Percentiles rank a stretch among this genome's conserved stretches.
phyloP scores from a whole-genome alignment of 352 stramenopile genomes.

The Globisporangium radiosum region DNA sequence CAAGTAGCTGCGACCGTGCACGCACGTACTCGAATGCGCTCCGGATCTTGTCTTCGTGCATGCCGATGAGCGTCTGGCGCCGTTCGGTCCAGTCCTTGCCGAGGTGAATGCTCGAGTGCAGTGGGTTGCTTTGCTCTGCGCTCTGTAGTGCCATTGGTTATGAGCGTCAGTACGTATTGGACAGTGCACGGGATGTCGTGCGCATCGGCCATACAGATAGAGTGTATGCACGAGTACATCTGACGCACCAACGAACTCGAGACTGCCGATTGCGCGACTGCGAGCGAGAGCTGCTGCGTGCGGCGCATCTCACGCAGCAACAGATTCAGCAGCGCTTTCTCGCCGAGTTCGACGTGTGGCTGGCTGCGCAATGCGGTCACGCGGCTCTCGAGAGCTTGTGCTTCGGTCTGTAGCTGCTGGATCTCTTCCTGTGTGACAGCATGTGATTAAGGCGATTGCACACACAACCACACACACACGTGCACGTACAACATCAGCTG shows the following conservation, averaged over 20 bases:
- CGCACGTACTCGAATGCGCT: slow-evolving; percentile 30
- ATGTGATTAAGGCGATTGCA: too few species aligned
- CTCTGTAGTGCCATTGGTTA: background rate
- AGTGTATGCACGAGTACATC: background rate
- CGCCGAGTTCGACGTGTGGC: slow-evolving; percentile 12
- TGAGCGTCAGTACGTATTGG: background rate
- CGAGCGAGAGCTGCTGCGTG: slow-evolving; percentile 24
- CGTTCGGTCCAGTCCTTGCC: slow-evolving; percentile 20
- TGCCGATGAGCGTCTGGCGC: slow-evolving; percentile 18
- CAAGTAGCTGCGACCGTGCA: slow-evolving; percentile 34
- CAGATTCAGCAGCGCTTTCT: background rate
- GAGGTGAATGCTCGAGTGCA: slow-evolving; percentile 38
- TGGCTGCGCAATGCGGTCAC: slow-evolving; percentile 23
- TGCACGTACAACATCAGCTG: background rate
- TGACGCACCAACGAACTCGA: slow-evolving; percentile 20
- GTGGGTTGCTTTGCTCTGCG: slow-evolving; percentile 9
- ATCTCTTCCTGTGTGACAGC: slow-evolving; percentile 27
- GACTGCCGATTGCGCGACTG: slow-evolving; percentile 25
- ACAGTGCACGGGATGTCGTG: too few species aligned
- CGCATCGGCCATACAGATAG: too few species aligned
- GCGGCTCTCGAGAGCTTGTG: slow-evolving; percentile 24
- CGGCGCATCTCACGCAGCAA: slow-evolving; percentile 21
- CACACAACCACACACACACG: background rate
- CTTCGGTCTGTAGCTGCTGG: slow-evolving; percentile 21
- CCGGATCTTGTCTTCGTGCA: slow-evolving; percentile 29